Conservation (phyloP, 306 rosid species). For the Vigna nakashimae region DNA sequence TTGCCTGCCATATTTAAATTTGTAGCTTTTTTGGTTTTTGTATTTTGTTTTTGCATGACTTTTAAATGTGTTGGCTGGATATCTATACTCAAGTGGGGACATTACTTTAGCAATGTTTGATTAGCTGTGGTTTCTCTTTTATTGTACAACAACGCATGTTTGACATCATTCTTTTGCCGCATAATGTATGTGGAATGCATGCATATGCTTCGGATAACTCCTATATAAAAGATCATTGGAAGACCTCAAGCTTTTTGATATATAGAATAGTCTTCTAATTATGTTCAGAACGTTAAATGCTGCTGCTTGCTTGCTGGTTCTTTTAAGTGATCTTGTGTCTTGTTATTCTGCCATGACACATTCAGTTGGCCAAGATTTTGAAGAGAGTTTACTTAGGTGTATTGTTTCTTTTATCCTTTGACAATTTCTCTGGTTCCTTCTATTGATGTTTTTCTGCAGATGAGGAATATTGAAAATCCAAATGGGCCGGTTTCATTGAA, state of each 20-base stretch:
- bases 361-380: not conserved
- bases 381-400: slow-evolving; percentile 19
- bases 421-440: slow-evolving; percentile 33
- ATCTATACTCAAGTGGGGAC: slow-evolving; percentile 5
- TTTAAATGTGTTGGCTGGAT: slow-evolving; percentile 1
- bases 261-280: slow-evolving; percentile 17
- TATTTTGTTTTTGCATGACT: not conserved
- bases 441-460: slow-evolving; percentile 54
- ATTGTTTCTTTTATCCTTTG: slow-evolving; percentile 24
- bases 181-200: not conserved
- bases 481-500: slow-evolving; percentile 57
- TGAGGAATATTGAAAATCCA: slow-evolving; percentile 54
- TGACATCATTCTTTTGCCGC: not conserved
- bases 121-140: not conserved
- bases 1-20: slow-evolving; percentile 6
- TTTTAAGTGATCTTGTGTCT: slow-evolving; percentile 18
- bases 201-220: slow-evolving; percentile 26
- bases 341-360: slow-evolving; percentile 20
- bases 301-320: slow-evolving; percentile 20
- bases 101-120: not conserved
- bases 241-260: slow-evolving; percentile 19
- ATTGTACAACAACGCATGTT: not conserved
- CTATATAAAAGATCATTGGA: not conserved
- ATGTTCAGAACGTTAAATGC: slow-evolving; percentile 29
- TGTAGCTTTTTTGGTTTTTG: not conserved